Evolutionary conservation across 768 basidiomycete genomes (phyloP), one percentile per base, ranked within the genome.

Genomic region (Pleurotus tuber-regium): DNA sequence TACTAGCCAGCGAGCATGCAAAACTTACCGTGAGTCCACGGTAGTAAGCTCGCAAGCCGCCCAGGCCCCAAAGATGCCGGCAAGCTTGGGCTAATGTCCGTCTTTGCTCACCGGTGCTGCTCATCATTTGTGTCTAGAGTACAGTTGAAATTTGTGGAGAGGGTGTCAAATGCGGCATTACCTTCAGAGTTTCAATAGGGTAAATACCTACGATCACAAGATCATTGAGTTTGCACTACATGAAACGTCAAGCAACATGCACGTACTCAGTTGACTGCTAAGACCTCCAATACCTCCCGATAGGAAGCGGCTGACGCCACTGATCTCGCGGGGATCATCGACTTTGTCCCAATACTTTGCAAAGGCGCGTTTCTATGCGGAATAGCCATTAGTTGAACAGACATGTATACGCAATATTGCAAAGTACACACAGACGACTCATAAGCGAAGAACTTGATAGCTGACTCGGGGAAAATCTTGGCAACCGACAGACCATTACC

Each of bases 231-330:
- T 21, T 44, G 51, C 35, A 41, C 18, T 36, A 40, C 19, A 55
- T 28, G 33, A 38, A 47, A 47, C 31, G 50, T 31, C 59, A n/a
- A 55, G 48, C 40, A 23, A 46, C 10, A 14, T 53, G n/a, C 14
- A 70, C 86, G 65, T 57, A 90, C 92, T 86, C 23, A 96, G 76
- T 75, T 97, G 93, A 70, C 90, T 92, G 52, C 80, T 83, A 58
- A 98, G 84, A n/a, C 97, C 97, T 35, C 97, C 96, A 36, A 98
- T 81, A 2, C 97, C 97, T 39, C 97, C 97, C 10, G 95, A 91
- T 49, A 99, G 63, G 72, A 99, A 99, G 23, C 97, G 83, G 66
- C 93, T 96, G 29, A 82, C 77, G 8, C 92, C 92, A 55, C 92
- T 95, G 57, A 98, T 92, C 33, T 96, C 84, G 41, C 89, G 76